A percentile compares a stretch with the other conserved stretches of the same genome.
These are phyloP conservation scores for Ophiocordyceps camponoti-rufipedis DNA, from an alignment of 2,329 filamentous ascomycete species.

Conservation along the genomic window DNA sequence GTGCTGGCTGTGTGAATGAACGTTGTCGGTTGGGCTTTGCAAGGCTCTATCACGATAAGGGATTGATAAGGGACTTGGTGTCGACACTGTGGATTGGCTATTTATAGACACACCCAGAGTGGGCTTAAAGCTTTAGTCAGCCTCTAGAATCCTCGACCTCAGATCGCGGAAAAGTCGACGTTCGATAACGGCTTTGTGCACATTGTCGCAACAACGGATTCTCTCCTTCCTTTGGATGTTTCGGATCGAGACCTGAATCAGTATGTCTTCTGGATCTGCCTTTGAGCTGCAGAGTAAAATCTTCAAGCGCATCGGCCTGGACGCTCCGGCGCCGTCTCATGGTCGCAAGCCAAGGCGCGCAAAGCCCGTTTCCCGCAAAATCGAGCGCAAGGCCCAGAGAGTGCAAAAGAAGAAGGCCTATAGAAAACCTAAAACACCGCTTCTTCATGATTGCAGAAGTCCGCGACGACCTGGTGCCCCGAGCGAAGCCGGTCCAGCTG, in stretches of 20 bases:
- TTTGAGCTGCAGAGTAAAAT: background rate
- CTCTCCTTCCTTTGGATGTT: background rate
- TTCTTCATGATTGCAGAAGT: background rate
- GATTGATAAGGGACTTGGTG: background rate
- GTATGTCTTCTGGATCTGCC: background rate
- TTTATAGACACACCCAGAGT: no score
- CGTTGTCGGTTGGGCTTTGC: background rate
- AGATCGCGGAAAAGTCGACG: no score
- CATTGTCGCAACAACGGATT: background rate
- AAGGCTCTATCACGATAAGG: background rate
- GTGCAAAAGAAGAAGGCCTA: slow-evolving; percentile 32
- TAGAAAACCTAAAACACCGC: slow-evolving; percentile 1
- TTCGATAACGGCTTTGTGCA: no score
- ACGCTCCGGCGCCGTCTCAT: background rate
- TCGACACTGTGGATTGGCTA: background rate
- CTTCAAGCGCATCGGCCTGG: background rate
- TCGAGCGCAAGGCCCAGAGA: slow-evolving; percentile 48
- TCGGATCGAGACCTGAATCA: background rate
- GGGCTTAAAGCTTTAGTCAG: no score
- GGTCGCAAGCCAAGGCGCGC: background rate
- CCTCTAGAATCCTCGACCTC: no score
- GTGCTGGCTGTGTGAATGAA: background rate
- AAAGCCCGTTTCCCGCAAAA: slow-evolving; percentile 29
- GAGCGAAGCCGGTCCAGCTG: background rate
- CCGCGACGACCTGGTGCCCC: background rate